Base-by-base conservation (phyloP, 2,329 filamentous ascomycete genomes). In the Waltergamsia citrina region DNA sequence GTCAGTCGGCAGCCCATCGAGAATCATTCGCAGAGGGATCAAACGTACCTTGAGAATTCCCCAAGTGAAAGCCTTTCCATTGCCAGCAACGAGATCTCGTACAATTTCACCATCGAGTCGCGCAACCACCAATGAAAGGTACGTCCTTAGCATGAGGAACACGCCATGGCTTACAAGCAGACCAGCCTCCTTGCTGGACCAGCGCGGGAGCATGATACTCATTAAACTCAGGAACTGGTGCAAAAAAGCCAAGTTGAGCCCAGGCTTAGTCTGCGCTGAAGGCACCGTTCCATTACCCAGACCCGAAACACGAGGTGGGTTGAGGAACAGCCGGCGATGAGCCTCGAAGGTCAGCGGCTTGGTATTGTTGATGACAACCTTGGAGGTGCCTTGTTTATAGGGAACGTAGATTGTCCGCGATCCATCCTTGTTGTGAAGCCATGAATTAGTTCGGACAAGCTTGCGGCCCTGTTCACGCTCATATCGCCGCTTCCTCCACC, bases 161-260 rank as follows among this genome's bases (percentile, higher is more conserved):
- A 86, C 68, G 14, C 85, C 82, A 51, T 98, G 92, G 49, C 87
- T 92, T 41, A 94, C 59, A 20, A 98, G 66, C 42, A 98, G 62
- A 2, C 88, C 90, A 0, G 90, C 88, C 63, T 96, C 92, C 56
- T 98, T 98, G 56, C 87, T 94, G 12, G 81, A 81, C 83, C 90
- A 94, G 42, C 90, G 70, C 6, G 92, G 92, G 41, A 98, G 84
- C 86, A 96, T 94, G 52, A 98, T 96, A 60, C 87, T 95, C 63
- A 96, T 77, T 35, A 98, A 63, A 51, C 90, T 95, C 33, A 96
- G 69, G 48, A 98, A 96, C 59, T 98, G 92, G 55, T 98, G 92
- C 34, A 98, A 59, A 50, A 98, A 98, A 9, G 92, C 92, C 38
- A 98, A 69, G 52, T 98, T 98, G 25, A 98, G 64, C 1, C 92